Base-by-base conservation (phyloP, 805 yeast species). In the Ogataea populi-albae region DNA sequence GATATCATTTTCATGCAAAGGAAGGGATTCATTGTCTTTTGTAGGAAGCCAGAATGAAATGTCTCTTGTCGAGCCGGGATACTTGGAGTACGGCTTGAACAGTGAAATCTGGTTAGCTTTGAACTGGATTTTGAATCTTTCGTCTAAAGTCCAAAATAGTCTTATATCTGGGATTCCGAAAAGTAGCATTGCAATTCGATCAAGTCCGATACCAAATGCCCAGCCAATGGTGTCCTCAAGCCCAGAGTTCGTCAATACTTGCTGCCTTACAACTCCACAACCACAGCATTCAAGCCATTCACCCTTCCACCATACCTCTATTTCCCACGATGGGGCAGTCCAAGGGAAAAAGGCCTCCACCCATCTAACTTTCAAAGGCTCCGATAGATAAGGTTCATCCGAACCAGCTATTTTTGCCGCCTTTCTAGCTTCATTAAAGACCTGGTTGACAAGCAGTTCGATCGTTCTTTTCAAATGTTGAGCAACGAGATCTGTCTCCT, bases 211-310 rank as follows among this genome's bases (percentile, higher is more conserved):
- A 14, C 98, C 98, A 65, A 93, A 93, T 2, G 98, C 98, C 98
- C 98, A 93, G 3, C 96, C 94, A 29, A 91, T 69, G 17, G 79
- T 74, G 41, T 77, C 71, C 17, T 71, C 63, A 34, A 81, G 67
- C 0, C 86, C 94, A 1, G 96, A 75, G 47, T 81, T 83, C 16
- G 75, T 65, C 24, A 87, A 67, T 1, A 91, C 95, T 32, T 77
- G 78, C 47, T 86, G 82, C 47, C 78, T 79, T 6, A 88, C 95
- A 23, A 91, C 71, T 17, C 98, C 98, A 63, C 95, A 86, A 0
- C 98, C 98, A 54, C 96, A 86, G 57, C 95, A 80, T 64, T 93
- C 98, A 23, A 93, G 69, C 98, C 98, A 93, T 49, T 89, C 95
- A 34, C 93, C 95, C 56, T 88, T 86, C 97, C 98, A 93, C 89